Base-by-base conservation (phyloP, 2,329 filamentous ascomycete species). In the Ophiocordyceps polyrhachis-furcata region DNA sequence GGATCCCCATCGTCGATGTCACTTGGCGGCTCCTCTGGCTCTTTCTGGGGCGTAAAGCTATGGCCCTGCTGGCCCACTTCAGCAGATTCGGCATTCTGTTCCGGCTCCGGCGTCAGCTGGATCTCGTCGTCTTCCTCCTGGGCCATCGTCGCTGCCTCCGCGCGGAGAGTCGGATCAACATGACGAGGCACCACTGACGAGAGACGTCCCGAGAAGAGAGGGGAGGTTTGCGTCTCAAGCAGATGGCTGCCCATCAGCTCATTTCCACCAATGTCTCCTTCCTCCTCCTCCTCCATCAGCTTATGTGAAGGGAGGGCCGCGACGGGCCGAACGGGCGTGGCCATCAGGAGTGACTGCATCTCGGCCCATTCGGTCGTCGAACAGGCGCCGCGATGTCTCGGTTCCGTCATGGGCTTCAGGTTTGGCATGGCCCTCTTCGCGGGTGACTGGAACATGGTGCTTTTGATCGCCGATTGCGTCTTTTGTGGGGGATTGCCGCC, bases 361-460 rank as follows among this genome's bases (percentile, higher is more conserved):
- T 53, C 51, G 2, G 62, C 60, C 25, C 58, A 60, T 28, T 56
- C 56, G 6, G 51, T 53, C 11, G 57, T 44, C 2, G 43, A 28
- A 12, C 45, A 41, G 25, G 48, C n/a, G 35, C 54, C 51, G n/a
- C 50, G 50, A 9, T 48, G 46, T 40, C 49, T 50, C 28, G 54
- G 48, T 29, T 62, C 58, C 3, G 54, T 52, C 2, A 59, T 49
- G 15, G 63, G 55, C 41, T 58, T 58, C 47, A 64, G 47, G 6
- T 56, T 55, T 14, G 59, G 56, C 41, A 62, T 55, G 3, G 60
- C 55, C 44, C 68, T 62, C 52, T 73, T 74, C 1, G 70, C 68
- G 4, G 70, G 70, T 9, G 74, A 75, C 42, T 69, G 66, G 5
- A 75, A 58, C 42, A 71, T 58, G 0, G 70, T 68, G 4, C 59